Conservation (phyloP, 345 rosid genomes). For the Lagerstroemia speciosa region DNA sequence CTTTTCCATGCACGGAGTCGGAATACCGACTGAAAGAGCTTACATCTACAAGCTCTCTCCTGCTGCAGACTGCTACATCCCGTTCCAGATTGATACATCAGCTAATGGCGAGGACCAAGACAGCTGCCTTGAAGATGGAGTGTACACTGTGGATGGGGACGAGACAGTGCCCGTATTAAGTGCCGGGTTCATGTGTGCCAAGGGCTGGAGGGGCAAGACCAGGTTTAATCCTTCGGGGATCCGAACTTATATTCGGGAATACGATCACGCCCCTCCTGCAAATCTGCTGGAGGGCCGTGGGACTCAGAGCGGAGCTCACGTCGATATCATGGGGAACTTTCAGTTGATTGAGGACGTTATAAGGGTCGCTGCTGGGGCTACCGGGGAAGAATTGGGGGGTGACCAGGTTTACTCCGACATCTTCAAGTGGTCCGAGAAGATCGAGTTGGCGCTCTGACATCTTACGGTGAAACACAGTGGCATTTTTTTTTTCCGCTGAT, state of each 20-base stretch:
- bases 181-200: constrained; percentile 89
- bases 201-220: constrained; percentile 93
- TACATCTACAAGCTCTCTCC: constrained; percentile 66
- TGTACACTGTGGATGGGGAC: constrained; percentile 78
- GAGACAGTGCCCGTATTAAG: constrained; percentile 90
- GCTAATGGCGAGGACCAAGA: constrained; percentile 51
- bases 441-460: constrained; percentile 45
- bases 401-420: constrained; percentile 79
- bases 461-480: too few species aligned
- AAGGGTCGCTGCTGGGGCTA: constrained; percentile 80
- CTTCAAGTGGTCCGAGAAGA: constrained; percentile 76
- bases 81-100: constrained; percentile 78
- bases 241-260: constrained; percentile 64
- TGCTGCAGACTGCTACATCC: constrained; percentile 70
- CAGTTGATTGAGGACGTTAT: constrained; percentile 79
- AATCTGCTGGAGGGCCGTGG: constrained; percentile 88
- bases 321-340: constrained; percentile 96
- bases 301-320: constrained; percentile 84
- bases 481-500: too few species aligned
- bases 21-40: constrained; percentile 90
- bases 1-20: constrained; percentile 81
- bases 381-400: constrained; percentile 71
- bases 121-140: constrained; percentile 71
- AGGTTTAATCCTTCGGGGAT: constrained; percentile 86
- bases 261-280: constrained; percentile 77